These are phyloP conservation scores for Platanthera zijinensis DNA, from an alignment of 106 monocot species.

Conservation along the genomic window DNA sequence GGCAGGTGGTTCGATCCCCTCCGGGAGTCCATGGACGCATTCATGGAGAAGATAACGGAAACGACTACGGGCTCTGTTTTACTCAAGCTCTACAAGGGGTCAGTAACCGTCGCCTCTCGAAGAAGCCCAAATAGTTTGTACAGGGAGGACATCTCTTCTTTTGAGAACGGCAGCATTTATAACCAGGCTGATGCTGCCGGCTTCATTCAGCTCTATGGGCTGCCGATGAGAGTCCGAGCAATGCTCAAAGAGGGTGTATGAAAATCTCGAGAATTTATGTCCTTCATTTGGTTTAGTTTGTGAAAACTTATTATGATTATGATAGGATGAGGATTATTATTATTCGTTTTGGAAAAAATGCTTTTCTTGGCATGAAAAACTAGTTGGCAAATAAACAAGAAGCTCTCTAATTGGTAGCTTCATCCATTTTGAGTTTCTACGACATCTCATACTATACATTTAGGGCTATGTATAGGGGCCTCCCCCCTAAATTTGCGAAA, in stretches of 20 bases:
- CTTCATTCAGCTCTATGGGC: conserved; percentile 84
- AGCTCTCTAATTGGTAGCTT: no score
- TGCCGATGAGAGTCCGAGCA: conserved; percentile 55
- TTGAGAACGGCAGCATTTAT: conserved; percentile 82
- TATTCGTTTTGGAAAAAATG: no score
- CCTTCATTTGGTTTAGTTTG: no score
- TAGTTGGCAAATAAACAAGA: no score
- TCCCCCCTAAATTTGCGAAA: no score
- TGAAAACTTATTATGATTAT: no score
- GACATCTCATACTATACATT: no score
- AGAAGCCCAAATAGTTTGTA: conserved; percentile 75
- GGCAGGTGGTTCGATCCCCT: conserved; percentile 92
- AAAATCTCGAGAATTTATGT: no score
- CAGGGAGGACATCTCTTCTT: conserved; percentile 87
- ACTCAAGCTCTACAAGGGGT: conserved; percentile 88
- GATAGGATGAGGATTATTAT: no score
- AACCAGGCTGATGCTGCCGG: conserved; percentile 96
- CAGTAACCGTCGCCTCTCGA: conserved; percentile 44
- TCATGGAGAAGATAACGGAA: conserved; percentile 71
- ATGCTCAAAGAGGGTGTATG: conserved; percentile 38
- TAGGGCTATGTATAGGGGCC: no score
- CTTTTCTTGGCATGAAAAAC: no score
- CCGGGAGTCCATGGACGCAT: conserved; percentile 65
- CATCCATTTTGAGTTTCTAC: no score
- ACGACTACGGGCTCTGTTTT: conserved; percentile 70